Conservation (phyloP, 805 yeast genomes). For the Yarrowia yakushimensis region DNA sequence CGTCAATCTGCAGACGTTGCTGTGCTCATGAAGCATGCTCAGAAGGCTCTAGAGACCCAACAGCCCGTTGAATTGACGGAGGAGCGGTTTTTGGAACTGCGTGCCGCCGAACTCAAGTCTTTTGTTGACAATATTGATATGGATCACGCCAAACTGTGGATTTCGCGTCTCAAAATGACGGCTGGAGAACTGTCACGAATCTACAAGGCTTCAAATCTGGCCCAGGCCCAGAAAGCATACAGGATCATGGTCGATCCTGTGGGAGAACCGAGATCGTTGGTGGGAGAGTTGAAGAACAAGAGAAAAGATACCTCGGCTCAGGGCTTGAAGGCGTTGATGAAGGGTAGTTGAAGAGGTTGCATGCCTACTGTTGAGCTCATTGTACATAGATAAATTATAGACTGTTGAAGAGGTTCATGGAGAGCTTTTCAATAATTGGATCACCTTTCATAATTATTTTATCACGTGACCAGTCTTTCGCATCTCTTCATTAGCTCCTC, state of each 20-base stretch:
- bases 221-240: constrained; percentile 12
- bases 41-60: not conserved
- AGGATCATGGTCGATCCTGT: constrained; percentile 8
- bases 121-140: not conserved
- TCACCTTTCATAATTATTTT: too few relatives aligned
- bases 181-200: not conserved
- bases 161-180: not conserved
- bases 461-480: too few relatives aligned
- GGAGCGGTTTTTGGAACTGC: not conserved
- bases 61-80: not conserved
- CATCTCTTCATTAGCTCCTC: too few relatives aligned
- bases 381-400: too few relatives aligned
- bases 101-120: not conserved
- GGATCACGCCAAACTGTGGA: not conserved
- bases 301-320: not conserved
- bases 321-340: not conserved
- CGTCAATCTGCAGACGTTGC: not conserved
- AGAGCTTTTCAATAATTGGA: too few relatives aligned
- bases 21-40: not conserved
- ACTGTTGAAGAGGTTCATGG: too few relatives aligned
- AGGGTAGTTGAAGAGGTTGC: too few relatives aligned
- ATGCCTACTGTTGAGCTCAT: too few relatives aligned
- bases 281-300: not conserved
- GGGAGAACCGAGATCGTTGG: not conserved
- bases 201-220: not conserved